Base-by-base conservation (phyloP, 2,329 filamentous ascomycete species). In the Pseudocercospora pini-densiflorae region DNA sequence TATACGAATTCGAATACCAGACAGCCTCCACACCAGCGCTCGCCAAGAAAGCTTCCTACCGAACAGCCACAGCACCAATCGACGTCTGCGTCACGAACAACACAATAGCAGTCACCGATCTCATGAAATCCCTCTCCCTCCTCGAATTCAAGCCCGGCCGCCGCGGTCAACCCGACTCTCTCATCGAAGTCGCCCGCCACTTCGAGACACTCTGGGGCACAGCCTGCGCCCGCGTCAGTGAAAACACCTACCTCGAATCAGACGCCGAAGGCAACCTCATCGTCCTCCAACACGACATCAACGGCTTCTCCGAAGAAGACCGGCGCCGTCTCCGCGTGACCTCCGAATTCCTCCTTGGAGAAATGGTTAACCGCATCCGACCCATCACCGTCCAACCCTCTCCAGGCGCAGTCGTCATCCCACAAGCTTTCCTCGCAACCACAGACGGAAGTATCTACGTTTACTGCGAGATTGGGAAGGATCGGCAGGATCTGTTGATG, bases 361-460 rank as follows among this genome's bases (percentile, higher is more conserved):
- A 99, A 78, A 93, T 95, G 87, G 92, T 98, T 63, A 99, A 99
- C 76, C 87, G 89, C 33, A 97, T 98, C 63, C 87, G 90, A 23
- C 87, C 87, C 29, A 87, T 98, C 19, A 7, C 90, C 62, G 88
- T 96, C 9, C 84, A 88, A 29, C 83, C 88, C 2, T 85, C 85
- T 19, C 81, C 88, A 1, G 89, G 85, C 70, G 88, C 92, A 8
- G 83, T 90, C 27, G 88, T 97, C 7, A 82, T 90, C 7, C 94
- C 95, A 0, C 89, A 88, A 74, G 95, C 95, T 21, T 97, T 98
- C 76, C 81, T 98, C 61, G 94, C 88, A 65, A 98, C 95, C 62
- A 94, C 94, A 57, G 94, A 98, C 78, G 95, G 95, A 27, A 91
- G 91, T 0, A 90, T 99, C 58, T 97, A 97, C 78, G 88, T 99